Percentiles rank a stretch among this genome's conserved stretches.
These are phyloP conservation scores for Rossbeevera mucosa DNA, from an alignment of 768 basidiomycete species.

Conservation along the genomic window DNA sequence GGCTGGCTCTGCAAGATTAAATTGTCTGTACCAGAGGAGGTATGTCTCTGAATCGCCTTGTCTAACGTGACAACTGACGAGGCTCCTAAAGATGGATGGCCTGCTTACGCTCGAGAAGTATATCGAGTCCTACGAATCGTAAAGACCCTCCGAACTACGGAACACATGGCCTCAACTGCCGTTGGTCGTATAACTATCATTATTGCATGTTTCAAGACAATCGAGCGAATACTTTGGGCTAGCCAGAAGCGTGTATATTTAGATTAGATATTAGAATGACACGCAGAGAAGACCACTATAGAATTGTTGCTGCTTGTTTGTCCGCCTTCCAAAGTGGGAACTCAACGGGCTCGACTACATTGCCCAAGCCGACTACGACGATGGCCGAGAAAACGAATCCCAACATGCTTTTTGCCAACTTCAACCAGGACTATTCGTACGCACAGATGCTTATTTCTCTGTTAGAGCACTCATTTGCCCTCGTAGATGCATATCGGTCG, in stretches of 20 bases:
- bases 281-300: too few relatives aligned
- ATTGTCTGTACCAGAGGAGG: slow-evolving; percentile 72
- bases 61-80: neutral
- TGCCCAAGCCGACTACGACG: slow-evolving; percentile 10
- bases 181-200: neutral
- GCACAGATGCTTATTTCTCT: slow-evolving; percentile 18
- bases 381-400: slow-evolving; percentile 40
- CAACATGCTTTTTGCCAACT: slow-evolving; percentile 82
- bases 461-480: slow-evolving; percentile 1
- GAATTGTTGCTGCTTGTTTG: slow-evolving; percentile 16
- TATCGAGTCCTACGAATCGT: slow-evolving; percentile 48
- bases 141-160: slow-evolving; percentile 10
- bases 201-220: slow-evolving; percentile 3
- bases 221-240: neutral
- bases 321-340: slow-evolving; percentile 10
- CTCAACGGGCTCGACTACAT: neutral
- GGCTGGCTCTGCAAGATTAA: slow-evolving; percentile 97
- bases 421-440: slow-evolving; percentile 97
- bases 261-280: slow-evolving; percentile 8
- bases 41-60: slow-evolving; percentile 29
- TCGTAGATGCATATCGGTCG: slow-evolving; percentile 82
- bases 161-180: slow-evolving; percentile 25
- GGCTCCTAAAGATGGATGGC: slow-evolving; percentile 49
- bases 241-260: slow-evolving; percentile 3
- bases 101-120: slow-evolving; percentile 80